Evolutionary conservation across 1,139 yeast species (phyloP).

Genomic region (Suhomyces yuchorum): DNA sequence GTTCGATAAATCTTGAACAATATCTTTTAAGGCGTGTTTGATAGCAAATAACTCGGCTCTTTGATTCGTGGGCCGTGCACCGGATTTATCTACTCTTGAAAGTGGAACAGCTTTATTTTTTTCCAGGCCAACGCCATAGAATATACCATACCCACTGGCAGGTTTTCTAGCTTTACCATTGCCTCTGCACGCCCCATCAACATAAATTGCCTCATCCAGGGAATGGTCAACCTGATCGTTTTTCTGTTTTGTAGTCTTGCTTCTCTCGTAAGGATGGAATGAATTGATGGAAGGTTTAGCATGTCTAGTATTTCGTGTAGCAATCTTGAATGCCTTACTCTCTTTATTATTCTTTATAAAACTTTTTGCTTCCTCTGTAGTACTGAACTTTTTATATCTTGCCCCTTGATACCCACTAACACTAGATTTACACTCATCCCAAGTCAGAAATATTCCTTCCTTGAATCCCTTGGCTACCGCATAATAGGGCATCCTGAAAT

Average conservation of each 20-base stretch:
- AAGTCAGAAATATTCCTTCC: constrained; percentile 52
- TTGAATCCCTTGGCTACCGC: constrained; percentile 63
- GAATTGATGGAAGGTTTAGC: neutral
- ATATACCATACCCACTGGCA: constrained; percentile 68
- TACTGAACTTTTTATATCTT: constrained; percentile 53
- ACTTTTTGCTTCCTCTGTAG: constrained; percentile 45
- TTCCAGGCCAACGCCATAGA: constrained; percentile 56
- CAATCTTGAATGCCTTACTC: neutral
- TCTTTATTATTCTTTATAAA: constrained; percentile 20
- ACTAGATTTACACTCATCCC: constrained; percentile 52
- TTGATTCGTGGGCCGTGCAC: constrained; percentile 65
- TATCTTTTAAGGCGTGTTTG: constrained; percentile 50
- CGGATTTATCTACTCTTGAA: constrained; percentile 26
- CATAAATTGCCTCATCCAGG: constrained; percentile 32
- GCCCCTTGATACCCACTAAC: constrained; percentile 60
- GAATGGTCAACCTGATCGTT: no score
- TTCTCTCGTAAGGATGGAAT: neutral
- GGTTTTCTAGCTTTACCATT: constrained; percentile 55
- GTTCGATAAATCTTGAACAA: constrained; percentile 26
- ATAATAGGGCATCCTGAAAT: constrained; percentile 37
- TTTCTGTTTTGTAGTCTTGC: neutral
- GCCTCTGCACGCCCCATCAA: constrained; percentile 71
- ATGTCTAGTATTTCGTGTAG: neutral
- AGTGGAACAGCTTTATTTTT: constrained; percentile 59
- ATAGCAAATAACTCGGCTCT: constrained; percentile 79